A percentile compares a stretch with the other conserved stretches of the same genome.
Evolutionary conservation across 352 stramenopile genomes (phyloP).

Genomic region (Phytophthora syringae): DNA sequence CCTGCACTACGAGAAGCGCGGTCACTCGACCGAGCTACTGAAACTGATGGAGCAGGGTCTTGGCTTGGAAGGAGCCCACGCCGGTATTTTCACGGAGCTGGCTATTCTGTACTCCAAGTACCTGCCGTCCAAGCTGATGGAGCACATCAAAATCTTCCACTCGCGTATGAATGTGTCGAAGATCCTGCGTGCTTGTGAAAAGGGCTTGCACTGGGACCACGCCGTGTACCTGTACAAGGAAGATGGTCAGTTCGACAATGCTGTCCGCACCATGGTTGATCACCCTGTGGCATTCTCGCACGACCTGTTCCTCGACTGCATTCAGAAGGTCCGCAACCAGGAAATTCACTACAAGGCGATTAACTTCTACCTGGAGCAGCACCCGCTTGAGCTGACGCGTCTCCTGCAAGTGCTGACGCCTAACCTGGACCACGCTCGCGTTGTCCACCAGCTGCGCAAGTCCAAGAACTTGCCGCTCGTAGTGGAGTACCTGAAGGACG

Average conservation of each 20-base stretch:
- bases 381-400: constrained; percentile 96
- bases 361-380: constrained; percentile 98
- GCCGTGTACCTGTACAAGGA: constrained; percentile 99
- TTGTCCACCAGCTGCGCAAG: constrained; percentile 98
- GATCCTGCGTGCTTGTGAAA: constrained; percentile 97
- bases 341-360: constrained; percentile 99
- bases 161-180: constrained; percentile 99
- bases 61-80: constrained; percentile 98
- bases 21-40: constrained; percentile 96
- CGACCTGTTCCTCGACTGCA: constrained; percentile 99
- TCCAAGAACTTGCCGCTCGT: constrained; percentile 97
- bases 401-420: constrained; percentile 98
- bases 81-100: constrained; percentile 99
- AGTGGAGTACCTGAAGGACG: constrained; percentile 97
- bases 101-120: constrained; percentile 99
- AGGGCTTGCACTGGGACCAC: constrained; percentile 98
- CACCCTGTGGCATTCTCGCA: constrained; percentile 97
- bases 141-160: constrained; percentile 99
- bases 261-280: constrained; percentile 99
- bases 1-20: constrained; percentile 98
- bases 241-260: constrained; percentile 99
- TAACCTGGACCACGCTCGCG: constrained; percentile 98
- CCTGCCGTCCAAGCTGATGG: constrained; percentile 98
- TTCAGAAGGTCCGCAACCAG: constrained; percentile 99
- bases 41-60: constrained; percentile 99